A percentile compares a stretch with the other conserved stretches of the same genome.
Conservation (phyloP, 2,329 filamentous ascomycete genomes). For the Epichloe gansuensis region DNA sequence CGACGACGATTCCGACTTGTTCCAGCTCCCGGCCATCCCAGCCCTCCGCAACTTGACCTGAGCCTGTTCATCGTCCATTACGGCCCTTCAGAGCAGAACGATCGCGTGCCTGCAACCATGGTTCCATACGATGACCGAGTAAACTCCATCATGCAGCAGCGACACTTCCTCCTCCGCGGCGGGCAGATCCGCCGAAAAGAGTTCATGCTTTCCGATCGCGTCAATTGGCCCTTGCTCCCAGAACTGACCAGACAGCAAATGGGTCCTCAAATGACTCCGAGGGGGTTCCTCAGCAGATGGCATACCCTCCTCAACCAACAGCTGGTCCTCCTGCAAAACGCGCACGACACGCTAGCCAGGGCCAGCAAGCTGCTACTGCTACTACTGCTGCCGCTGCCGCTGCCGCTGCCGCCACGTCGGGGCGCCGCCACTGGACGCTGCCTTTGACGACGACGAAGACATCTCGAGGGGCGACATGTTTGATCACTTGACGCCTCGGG, state of each 20-base stretch:
- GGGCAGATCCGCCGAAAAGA: slow-evolving; percentile 82
- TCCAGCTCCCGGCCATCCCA: slow-evolving; percentile 57
- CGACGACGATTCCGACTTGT: slow-evolving; percentile 78
- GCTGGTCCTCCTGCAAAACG: slow-evolving; percentile 45
- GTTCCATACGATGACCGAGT: slow-evolving; percentile 52
- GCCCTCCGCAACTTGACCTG: slow-evolving; percentile 60
- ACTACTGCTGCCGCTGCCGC: slow-evolving; percentile 6
- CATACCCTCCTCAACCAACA: slow-evolving; percentile 43
- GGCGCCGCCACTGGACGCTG: slow-evolving; percentile 27
- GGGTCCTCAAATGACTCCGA: slow-evolving; percentile 32
- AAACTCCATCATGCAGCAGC: slow-evolving; percentile 47
- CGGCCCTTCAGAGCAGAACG: slow-evolving; percentile 59
- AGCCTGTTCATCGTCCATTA: slow-evolving; percentile 90
- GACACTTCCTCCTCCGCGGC: slow-evolving; percentile 55
- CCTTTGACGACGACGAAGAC: slow-evolving; percentile 81
- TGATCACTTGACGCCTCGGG: slow-evolving; percentile 77
- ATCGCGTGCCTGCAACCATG: slow-evolving; percentile 57
- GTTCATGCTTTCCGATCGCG: slow-evolving; percentile 83
- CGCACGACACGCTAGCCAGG: slow-evolving; percentile 32
- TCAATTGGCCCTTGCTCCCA: slow-evolving; percentile 79
- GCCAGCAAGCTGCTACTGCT: slow-evolving; percentile 16
- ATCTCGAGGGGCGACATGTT: slow-evolving; percentile 78
- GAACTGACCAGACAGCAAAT: slow-evolving; percentile 38
- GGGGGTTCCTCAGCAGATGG: slow-evolving; percentile 47
- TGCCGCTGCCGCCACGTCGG: slow-evolving; percentile 18